Evolutionary conservation across 1,139 yeast species (phyloP), one percentile per base, ranked within the genome.

Genomic region (Spencermartinsiella ligniputridi): DNA sequence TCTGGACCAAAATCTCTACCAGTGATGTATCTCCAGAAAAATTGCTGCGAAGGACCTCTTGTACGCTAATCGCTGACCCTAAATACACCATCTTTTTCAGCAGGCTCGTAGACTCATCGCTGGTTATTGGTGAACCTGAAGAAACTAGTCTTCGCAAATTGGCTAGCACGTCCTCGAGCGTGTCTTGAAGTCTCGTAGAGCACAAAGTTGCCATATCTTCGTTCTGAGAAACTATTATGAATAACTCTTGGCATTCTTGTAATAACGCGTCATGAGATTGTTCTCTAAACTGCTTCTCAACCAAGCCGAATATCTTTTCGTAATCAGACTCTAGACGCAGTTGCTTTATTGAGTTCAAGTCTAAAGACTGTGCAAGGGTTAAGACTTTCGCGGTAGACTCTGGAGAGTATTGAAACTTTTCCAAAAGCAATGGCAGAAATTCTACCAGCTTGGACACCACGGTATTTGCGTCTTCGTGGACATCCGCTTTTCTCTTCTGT

Each of bases 381-480:
- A 62, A n/a, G 5, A 61, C 51, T 20, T 52, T 56, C 15, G 56
- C 44, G 1, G 57, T 49, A 2, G 63, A 51, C 6, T 46, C 53
- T 1, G 64, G 58, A 16, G 57, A 58, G 33, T 56, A 56, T 4
- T 53, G 49, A 40, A 56, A 60, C 33, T 57, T 54, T 21, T 57
- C 57, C 30, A 62, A 21, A 20, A 64, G 51, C 24, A 50, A 40
- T 2, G 63, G 61, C 17, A 60, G 42, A 16, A 46, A 39, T 2
- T 44, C 46, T 21, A 62, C 55, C 50, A 30, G 57, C 45, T 21
- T 47, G 50, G 6, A n/a, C 13, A 44, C 44, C 15, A 42, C 29
- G 3, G 44, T 20, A 8, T 52, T 56, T n/a, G 39, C 46, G 9
- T 51, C 56, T 40, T 45, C 37, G 43, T 40, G 25, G 38, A 36